Base-by-base conservation (phyloP, 768 basidiomycete genomes). In the Scleroderma bovista region DNA sequence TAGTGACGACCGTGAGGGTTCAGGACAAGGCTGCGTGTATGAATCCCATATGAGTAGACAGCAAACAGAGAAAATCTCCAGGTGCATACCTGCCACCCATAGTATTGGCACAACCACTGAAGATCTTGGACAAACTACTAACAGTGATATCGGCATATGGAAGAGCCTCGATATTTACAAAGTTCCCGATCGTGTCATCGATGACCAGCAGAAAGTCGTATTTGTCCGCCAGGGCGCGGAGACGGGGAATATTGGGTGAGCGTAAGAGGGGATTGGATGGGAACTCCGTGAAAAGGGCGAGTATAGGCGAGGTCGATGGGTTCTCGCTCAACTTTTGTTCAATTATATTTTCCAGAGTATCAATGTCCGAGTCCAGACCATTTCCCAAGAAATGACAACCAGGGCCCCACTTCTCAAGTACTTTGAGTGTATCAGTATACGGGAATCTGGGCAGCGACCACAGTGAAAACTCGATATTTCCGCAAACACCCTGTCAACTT, bases 111-210 rank as follows among this genome's bases (percentile, higher is more conserved):
- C 88, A 86, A 1, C 95, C 95, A 54, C 91, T 93, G 71, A 99
- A 98, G 24, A 98, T 76, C 72, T 98, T 98, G 19, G 88, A 86
- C 60, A 97, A 68, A 70, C 92, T 94, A 59, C 90, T 93, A 37
- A 85, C 93, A 8, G 95, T 84, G 23, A 99, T 78, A 63, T 98
- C 95, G 9, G 85, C 88, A 52, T 81, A 89, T 15, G 83, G 85
- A 2, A 94, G 71, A 5, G 93, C 85, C 57, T 95, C 86, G 31
- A 97, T 92, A 56, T 97, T 99, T 55, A 89, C 79, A 53, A 94
- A 91, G 62, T 93, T 96, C 10, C 93, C 95, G 33, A 99, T 80
- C 2, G 92, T 97, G 63, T 97, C 95, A 60, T 99, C 95, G 22
- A 99, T 74, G 22, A 97, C 80, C 45, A 98, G 76, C 44, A 90